Evolutionary conservation across 2,329 filamentous ascomycete genomes (phyloP).

Genomic region (Coniella lustricola): DNA sequence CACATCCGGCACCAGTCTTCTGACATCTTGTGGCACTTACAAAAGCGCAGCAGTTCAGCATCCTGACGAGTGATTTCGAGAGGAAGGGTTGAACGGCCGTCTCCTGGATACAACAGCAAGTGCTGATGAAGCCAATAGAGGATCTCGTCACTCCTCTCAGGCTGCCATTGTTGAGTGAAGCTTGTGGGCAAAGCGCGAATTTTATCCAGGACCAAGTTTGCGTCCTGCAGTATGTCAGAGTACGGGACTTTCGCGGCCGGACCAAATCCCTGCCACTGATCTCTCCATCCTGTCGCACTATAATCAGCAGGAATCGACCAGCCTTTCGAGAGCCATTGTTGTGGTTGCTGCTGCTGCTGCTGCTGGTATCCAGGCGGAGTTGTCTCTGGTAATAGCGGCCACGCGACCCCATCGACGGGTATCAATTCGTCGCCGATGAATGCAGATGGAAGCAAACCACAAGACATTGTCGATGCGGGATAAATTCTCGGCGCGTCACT

Average conservation of each 20-base stretch:
- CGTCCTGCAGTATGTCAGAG: slow-evolving; percentile 23
- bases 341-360: neutral
- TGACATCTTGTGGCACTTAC: slow-evolving; percentile 27
- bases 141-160: slow-evolving; percentile 14
- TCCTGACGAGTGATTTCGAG: slow-evolving; percentile 36
- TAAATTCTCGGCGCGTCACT: slow-evolving; percentile 1
- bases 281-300: neutral
- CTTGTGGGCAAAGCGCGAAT: slow-evolving; percentile 17
- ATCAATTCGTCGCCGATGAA: slow-evolving; percentile 8
- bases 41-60: slow-evolving; percentile 40
- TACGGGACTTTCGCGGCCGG: slow-evolving; percentile 19
- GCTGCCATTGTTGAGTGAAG: slow-evolving; percentile 14
- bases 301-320: neutral
- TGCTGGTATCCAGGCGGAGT: neutral
- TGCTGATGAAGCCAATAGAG: slow-evolving; percentile 24
- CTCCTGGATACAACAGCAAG: neutral
- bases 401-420: slow-evolving; percentile 15
- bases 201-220: slow-evolving; percentile 22
- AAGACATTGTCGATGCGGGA: neutral
- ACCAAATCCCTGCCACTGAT: neutral
- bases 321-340: neutral
- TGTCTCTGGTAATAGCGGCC: slow-evolving; percentile 16
- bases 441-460: slow-evolving; percentile 13
- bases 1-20: neutral
- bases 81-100: slow-evolving; percentile 31